These are phyloP conservation scores for Tilletia walkeri DNA, from an alignment of 1,284 basidiomycete species.

Conservation along the genomic window DNA sequence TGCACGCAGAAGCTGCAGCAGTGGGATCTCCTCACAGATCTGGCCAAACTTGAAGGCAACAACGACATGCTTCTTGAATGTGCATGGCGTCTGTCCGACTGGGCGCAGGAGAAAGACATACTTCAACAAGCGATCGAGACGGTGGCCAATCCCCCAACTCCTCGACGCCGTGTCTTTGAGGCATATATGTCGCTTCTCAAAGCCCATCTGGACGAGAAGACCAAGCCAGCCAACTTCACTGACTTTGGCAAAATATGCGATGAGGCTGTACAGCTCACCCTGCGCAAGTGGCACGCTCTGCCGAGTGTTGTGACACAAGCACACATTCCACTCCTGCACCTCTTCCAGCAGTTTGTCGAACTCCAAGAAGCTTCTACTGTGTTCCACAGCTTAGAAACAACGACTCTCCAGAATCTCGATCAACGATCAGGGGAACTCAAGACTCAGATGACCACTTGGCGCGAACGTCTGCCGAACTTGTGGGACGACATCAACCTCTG, in stretches of 20 bases:
- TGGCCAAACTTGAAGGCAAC: conserved; percentile 88
- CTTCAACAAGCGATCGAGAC: conserved; percentile 82
- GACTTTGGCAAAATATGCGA: conserved; percentile 68
- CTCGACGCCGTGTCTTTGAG: conserved; percentile 90
- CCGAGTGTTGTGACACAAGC: conserved; percentile 82
- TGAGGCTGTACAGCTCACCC: conserved; percentile 92
- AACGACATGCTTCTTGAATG: conserved; percentile 90
- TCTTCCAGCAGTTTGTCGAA: conserved; percentile 99
- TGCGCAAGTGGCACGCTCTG: conserved; percentile 91
- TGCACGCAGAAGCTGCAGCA: conserved; percentile 92
- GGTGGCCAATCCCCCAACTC: conserved; percentile 82
- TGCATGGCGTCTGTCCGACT: conserved; percentile 91
- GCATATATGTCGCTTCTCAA: conserved; percentile 81
- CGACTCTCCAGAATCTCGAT: conserved; percentile 85
- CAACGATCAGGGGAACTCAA: conserved; percentile 93
- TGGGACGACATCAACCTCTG: conserved; percentile 98
- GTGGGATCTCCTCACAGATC: conserved; percentile 78
- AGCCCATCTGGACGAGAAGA: conserved; percentile 55
- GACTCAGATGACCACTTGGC: conserved; percentile 69
- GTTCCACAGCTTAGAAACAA: conserved; percentile 83
- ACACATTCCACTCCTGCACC: conserved; percentile 89
- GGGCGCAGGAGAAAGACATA: conserved; percentile 71
- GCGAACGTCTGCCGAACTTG: conserved; percentile 90
- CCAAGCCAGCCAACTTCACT: conserved; percentile 33
- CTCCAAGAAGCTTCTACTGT: conserved; percentile 79